Conservation (phyloP, 2,329 filamentous ascomycete species). For the Aspergillus persii region DNA sequence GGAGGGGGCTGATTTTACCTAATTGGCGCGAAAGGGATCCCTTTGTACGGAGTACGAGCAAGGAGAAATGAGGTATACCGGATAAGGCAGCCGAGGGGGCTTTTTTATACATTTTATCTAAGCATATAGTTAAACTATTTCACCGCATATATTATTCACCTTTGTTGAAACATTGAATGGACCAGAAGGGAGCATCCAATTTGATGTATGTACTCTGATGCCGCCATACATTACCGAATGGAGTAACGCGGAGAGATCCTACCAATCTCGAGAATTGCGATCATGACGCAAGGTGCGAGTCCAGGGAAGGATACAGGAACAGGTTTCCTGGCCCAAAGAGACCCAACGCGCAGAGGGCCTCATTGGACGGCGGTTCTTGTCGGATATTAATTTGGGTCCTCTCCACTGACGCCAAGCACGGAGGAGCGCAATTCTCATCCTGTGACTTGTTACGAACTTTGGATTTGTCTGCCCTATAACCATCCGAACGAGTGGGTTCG, state of each 20-base stretch:
- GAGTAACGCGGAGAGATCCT: neutral
- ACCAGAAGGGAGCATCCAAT: neutral
- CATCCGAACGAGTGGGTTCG: neutral
- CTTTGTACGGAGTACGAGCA: neutral
- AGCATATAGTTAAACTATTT: no score
- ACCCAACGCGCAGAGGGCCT: neutral
- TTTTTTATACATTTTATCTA: no score
- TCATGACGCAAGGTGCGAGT: constrained; percentile 9
- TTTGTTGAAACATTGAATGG: neutral
- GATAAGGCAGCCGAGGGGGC: no score
- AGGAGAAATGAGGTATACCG: neutral
- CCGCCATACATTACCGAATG: neutral
- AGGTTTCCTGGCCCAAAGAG: neutral
- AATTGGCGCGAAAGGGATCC: neutral
- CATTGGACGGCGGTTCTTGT: constrained; percentile 2
- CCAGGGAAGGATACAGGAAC: neutral
- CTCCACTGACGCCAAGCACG: constrained; percentile 2
- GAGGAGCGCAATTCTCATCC: neutral
- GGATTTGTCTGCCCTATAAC: neutral
- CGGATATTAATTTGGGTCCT: constrained; percentile 13
- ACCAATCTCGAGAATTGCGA: constrained; percentile 5
- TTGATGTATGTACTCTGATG: neutral
- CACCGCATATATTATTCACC: neutral
- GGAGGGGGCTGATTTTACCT: neutral
- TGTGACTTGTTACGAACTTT: neutral